Conservation (phyloP, 441 rosid species). For the Gossypium laxum region DNA sequence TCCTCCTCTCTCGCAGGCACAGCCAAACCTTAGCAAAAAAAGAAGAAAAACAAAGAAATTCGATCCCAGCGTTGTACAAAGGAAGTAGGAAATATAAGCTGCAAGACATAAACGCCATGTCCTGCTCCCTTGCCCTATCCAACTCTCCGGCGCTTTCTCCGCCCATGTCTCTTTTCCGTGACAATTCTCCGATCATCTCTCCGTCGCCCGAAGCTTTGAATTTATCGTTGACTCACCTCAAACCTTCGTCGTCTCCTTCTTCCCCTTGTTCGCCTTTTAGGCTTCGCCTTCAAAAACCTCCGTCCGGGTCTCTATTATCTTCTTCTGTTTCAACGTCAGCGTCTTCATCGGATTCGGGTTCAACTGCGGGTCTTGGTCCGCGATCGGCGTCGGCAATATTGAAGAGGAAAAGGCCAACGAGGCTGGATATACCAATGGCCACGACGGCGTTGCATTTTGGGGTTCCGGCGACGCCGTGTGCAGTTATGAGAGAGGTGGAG, state of each 20-base stretch:
- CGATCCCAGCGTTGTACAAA: conserved; percentile 5
- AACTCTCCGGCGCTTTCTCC: conserved; percentile 80
- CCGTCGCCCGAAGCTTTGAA: conserved; percentile 36
- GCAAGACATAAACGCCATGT: conserved; percentile 26
- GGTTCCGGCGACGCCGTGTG: conserved; percentile 23
- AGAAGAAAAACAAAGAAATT: neutral
- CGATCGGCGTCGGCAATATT: conserved; percentile 19
- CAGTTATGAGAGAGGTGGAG: conserved; percentile 23
- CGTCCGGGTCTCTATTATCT: conserved; percentile 22
- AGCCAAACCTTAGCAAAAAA: too few relatives aligned
- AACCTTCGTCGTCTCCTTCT: conserved; percentile 26
- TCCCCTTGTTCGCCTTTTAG: conserved; percentile 39
- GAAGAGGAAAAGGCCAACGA: conserved; percentile 69
- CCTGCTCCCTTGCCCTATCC: conserved; percentile 58
- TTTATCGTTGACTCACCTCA: conserved; percentile 35
- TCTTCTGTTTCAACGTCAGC: neutral
- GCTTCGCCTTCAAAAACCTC: conserved; percentile 35
- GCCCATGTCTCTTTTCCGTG: conserved; percentile 53
- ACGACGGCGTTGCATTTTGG: conserved; percentile 20
- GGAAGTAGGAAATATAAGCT: neutral
- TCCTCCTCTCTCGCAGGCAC: neutral
- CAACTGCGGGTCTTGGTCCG: neutral
- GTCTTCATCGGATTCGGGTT: conserved; percentile 10
- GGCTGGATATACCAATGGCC: conserved; percentile 47
- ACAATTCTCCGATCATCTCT: conserved; percentile 28